phyloP scores from a whole-genome alignment of 257 asterid species.

The Thymus mandschuricus region DNA sequence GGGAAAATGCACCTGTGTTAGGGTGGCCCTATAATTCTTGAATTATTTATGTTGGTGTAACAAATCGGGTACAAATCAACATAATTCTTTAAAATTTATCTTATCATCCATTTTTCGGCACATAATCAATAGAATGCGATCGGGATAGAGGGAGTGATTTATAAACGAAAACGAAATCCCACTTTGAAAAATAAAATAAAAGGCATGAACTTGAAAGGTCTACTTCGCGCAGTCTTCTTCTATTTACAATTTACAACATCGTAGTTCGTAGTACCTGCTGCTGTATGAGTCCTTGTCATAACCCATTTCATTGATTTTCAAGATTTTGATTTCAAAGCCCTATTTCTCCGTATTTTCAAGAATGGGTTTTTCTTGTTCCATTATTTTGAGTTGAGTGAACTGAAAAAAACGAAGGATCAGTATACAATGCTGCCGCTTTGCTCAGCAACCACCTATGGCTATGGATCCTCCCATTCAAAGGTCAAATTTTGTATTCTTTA shows the following conservation, averaged over 20 bases:
- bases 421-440: constrained; percentile 69
- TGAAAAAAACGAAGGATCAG: neutral
- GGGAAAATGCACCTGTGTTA: too few relatives aligned
- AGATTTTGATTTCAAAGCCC: constrained; percentile 22
- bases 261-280: neutral
- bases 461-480: constrained; percentile 46
- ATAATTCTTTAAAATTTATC: too few relatives aligned
- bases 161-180: too few relatives aligned
- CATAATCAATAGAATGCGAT: too few relatives aligned
- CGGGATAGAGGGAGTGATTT: too few relatives aligned
- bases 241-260: neutral
- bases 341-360: constrained; percentile 11
- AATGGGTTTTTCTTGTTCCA: neutral
- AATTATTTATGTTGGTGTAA: too few relatives aligned
- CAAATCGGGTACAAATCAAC: too few relatives aligned
- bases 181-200: too few relatives aligned
- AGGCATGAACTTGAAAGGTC: too few relatives aligned
- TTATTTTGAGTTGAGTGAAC: neutral
- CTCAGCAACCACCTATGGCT: constrained; percentile 60
- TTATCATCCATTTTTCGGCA: too few relatives aligned
- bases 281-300: neutral
- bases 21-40: too few relatives aligned
- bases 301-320: constrained; percentile 10
- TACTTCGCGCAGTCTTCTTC: too few relatives aligned
- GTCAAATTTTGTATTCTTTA: constrained; percentile 19